phyloP scores from a whole-genome alignment of 78 protist genomes.

The Isochrysis galbana region DNA sequence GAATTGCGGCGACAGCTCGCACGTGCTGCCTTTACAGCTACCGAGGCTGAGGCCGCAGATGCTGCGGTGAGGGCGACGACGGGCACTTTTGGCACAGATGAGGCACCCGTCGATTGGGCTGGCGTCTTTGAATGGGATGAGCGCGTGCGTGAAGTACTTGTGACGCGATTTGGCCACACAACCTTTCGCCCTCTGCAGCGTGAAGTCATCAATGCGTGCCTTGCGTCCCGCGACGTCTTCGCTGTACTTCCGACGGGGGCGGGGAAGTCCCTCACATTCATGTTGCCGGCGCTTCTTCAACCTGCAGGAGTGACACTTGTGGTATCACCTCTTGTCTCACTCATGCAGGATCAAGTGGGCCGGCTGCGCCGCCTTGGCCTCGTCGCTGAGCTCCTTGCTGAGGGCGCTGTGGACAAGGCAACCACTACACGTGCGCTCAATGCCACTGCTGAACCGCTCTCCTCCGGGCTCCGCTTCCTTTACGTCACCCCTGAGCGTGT shows the following conservation, averaged over 20 bases:
- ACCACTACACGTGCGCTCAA: not conserved
- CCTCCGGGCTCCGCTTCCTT: conserved; percentile 43
- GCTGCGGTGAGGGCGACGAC: no score
- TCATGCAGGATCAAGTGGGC: conserved; percentile 95
- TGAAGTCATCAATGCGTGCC: not conserved
- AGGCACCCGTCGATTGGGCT: not conserved
- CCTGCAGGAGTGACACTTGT: conserved; percentile 76
- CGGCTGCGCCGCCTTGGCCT: not conserved
- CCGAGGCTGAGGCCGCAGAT: no score
- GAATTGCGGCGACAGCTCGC: not conserved
- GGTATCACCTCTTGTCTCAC: conserved; percentile 94
- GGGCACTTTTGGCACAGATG: no score
- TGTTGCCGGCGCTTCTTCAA: conserved; percentile 42
- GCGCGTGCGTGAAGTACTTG: not conserved
- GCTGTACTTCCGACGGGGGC: conserved; percentile 99
- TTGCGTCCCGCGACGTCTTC: conserved; percentile 70
- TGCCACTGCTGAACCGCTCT: not conserved
- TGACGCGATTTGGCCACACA: not conserved
- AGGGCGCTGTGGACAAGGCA: not conserved
- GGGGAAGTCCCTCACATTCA: conserved; percentile 96
- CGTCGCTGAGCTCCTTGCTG: not conserved
- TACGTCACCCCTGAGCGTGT: conserved; percentile 81
- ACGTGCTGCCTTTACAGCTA: not conserved
- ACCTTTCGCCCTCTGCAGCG: conserved; percentile 24
- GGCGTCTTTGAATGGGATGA: not conserved